Evolutionary conservation across 2,329 filamentous ascomycete species (phyloP), one percentile per base, ranked within the genome.

Genomic region (Penicillium sp.): DNA sequence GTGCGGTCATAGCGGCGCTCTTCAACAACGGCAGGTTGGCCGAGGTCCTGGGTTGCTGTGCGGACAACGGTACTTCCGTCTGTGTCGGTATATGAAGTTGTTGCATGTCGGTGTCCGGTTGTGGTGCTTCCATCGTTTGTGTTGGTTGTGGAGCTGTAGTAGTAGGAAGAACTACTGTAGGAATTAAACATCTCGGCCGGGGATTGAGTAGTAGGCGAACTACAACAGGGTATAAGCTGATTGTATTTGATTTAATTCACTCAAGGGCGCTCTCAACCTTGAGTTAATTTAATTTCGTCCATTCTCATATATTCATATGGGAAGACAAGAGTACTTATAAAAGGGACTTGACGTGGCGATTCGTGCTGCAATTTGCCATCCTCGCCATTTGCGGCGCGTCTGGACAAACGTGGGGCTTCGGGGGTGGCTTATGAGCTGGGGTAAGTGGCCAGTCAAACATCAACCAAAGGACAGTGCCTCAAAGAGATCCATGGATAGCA

Each of bases 1-100:
- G 63, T 62, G 6, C 55, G 57, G 52, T 73, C 69, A 53, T 66
- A 73, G 7, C 61, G 65, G 1, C 64, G 61, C 47, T 73, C 69
- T 49, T 72, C 69, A 15, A 71, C 48, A 6, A 69, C 50, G 9
- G 64, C 58, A 6, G 69, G 68, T 31, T 69, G 57, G 23, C 70
- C 70, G 2, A 73, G 60, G 31, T 70, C 69, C 48, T 73, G 69
- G 18, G 62, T 61, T 1, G 65, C 63, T 12, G 69, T 70, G 41
- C 68, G 68, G 6, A 72, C 66, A 47, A 65, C 56, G 2, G 67
- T 72, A 21, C 59, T 65, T 18, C 70, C 70, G 42, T 70, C 60
- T 0, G 60, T 59, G 16, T 70, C 61, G 21, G 68, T 73, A 34
- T 67, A 61, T 4, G 68, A 68, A 31, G 58, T 56, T 6, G 67